Evolutionary conservation across 257 asterid species (phyloP), one percentile per base, ranked within the genome.

Genomic region (Scutellaria minor): DNA sequence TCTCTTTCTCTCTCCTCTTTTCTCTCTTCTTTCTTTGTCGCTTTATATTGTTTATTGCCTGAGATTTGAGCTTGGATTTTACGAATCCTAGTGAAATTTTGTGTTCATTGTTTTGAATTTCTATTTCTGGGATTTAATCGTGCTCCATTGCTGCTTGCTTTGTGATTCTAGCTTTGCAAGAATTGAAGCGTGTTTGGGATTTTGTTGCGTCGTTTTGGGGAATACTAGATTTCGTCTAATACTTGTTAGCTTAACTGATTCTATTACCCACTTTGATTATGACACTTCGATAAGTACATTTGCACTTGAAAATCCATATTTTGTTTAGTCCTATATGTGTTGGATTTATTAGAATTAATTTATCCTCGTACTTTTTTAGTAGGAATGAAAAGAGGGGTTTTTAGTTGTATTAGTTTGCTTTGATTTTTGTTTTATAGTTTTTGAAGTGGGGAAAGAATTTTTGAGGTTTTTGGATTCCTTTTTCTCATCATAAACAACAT

Each of bases 51-150:
- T 54, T 40, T 5, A 7, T 41, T 59, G 37, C 2, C 1, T 39
- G 2, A 54, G 59, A 48, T 57, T 55, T 10, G 12, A 45, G 24
- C 64, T 82, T 74, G 9, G 52, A 59, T 70, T 73, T 51, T 47
- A 37, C 65, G 46, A 42, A 60, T 78, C 72, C 3, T 40, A 7
- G 20, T 67, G 44, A 56, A 65, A 72, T 69, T 11, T 66, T 66
- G 9, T 27, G 45, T 14, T 58, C 44, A 5, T 44, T 24, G 53
- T 8, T 8, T 57, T 66, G 69, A 51, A 62, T 50, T 13, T 62
- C 18, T 6, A 54, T 71, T 42, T 24, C 56, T 31, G 9, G 6
- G 6, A 15, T 13, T 14, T 62, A 66, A 37, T 58, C 42, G 57
- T 64, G 2, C 42, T 47, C 31, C 20, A 56, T 57, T 45, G 10